Evolutionary conservation across 306 rosid species (phyloP).

Genomic region (Malus sieversii): DNA sequence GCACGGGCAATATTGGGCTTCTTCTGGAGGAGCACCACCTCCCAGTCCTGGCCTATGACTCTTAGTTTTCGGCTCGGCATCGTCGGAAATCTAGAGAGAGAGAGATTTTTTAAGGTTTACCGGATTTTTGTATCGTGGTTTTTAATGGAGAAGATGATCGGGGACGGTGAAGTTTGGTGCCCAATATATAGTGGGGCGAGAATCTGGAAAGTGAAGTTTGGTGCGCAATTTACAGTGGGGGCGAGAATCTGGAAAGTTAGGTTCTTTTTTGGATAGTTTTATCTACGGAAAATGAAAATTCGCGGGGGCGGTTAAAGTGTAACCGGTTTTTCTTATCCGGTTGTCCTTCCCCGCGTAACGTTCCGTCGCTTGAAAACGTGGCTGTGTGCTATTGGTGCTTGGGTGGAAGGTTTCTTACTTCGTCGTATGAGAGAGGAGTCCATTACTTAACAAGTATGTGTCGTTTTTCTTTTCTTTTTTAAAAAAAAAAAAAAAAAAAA

Average conservation of each 20-base stretch:
- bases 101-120: no score
- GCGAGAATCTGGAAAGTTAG: not conserved
- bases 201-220: not conserved
- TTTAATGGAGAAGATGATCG: not conserved
- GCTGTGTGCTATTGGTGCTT: not conserved
- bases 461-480: no score
- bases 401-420: not conserved
- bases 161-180: rapidly evolving
- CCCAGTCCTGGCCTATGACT: slow-evolving; percentile 64
- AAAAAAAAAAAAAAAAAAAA: no score
- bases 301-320: not conserved
- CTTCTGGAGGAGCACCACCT: slow-evolving; percentile 61
- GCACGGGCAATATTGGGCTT: slow-evolving; percentile 44
- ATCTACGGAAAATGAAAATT: not conserved
- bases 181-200: not conserved
- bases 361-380: not conserved
- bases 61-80: slow-evolving; percentile 67
- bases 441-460: no score
- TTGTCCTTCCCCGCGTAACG: not conserved
- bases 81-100: not conserved
- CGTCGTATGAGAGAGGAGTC: no score
- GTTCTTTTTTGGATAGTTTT: not conserved
- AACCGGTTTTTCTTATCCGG: not conserved
- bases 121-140: not conserved
- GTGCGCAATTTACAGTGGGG: not conserved